Conservation (phyloP, 1,284 basidiomycete genomes). For the Inonotus hispidus region DNA sequence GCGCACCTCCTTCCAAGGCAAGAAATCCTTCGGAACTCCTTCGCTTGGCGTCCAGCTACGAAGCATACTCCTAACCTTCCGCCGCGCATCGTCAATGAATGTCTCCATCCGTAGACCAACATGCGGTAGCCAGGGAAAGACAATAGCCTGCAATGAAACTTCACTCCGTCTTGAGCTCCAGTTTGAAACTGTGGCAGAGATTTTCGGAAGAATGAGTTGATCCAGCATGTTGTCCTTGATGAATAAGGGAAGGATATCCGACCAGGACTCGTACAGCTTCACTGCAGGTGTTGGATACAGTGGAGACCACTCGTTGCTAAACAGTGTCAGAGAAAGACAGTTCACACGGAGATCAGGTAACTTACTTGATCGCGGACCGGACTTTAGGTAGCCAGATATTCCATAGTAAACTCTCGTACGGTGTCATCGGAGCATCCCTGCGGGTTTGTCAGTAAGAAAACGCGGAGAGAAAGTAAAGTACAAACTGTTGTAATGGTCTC, state of each 20-base stretch:
- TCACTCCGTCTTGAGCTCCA: conserved; percentile 67
- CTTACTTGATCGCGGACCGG: conserved; percentile 78
- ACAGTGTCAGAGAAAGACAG: conserved; percentile 2
- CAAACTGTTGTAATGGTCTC: conserved; percentile 34
- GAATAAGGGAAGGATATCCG: conserved; percentile 81
- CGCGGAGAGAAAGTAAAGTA: conserved; percentile 16
- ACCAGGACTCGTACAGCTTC: conserved; percentile 85
- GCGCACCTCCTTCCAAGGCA: conserved; percentile 73
- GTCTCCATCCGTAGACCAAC: conserved; percentile 76
- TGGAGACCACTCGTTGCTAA: conserved; percentile 84
- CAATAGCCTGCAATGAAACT: conserved; percentile 67
- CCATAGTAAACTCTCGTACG: conserved; percentile 94
- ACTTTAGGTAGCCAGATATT: conserved; percentile 92
- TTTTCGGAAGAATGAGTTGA: conserved; percentile 91
- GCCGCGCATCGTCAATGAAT: conserved; percentile 77
- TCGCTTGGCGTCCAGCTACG: conserved; percentile 76
- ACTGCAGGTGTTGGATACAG: conserved; percentile 70
- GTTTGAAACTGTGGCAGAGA: conserved; percentile 76
- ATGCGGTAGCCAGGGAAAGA: conserved; percentile 95
- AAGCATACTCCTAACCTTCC: conserved; percentile 78
- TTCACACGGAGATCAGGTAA: conserved; percentile 6
- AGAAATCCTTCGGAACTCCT: conserved; percentile 68
- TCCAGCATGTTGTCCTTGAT: conserved; percentile 93
- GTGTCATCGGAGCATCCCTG: conserved; percentile 77
- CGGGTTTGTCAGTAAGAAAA: conserved; percentile 1